Base-by-base conservation (phyloP, 306 rosid genomes). In the Delonix regia region DNA sequence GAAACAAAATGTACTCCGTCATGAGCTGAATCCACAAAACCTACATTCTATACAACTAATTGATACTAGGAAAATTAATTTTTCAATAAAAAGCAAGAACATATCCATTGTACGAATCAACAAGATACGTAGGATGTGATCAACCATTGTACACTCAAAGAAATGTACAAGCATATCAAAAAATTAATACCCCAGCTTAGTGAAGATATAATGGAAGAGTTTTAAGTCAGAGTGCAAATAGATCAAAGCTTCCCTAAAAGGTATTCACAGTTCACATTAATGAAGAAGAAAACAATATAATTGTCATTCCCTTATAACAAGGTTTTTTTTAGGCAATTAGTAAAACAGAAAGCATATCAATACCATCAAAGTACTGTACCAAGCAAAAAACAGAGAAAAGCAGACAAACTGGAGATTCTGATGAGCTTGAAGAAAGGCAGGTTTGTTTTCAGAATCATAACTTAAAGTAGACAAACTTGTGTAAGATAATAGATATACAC, bases 371-470 rank as follows among this genome's bases (percentile, higher is more conserved):
- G 33, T 30, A 30, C 33, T 30, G 33, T 4, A 30, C 33, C 33
- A 1, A 1, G 33, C 4, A 30, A 30, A 1, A 51, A 21, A 16
- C 57, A 51, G 57, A 51, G 24, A 51, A 22, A 51, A 51, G 57
- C 57, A 44, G 15, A 11, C 48, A 44, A 44, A 44, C 48, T 44
- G 10, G 48, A 44, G 48, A 44, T 41, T 8, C 10, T 41, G 12
- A 1, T 6, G 9, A 9, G 2, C 9, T 41, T 30, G 33, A 30
- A 30, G 45, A 41, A 41, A 41, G 10, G 9, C 45, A 69, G 44
- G 25, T 62, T 56, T 64, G 57, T 72, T 73, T 79, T 69, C 24
- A 73, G 80, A 30, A 78, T 85, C 53, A 34, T 51, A 6, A 70
- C 41, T 41, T 45, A 48, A 28, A 55, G 66, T 59, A 27, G 63